These are phyloP conservation scores for Leishmania tropica DNA, from an alignment of 208 protist genomes.

Conservation along the genomic window DNA sequence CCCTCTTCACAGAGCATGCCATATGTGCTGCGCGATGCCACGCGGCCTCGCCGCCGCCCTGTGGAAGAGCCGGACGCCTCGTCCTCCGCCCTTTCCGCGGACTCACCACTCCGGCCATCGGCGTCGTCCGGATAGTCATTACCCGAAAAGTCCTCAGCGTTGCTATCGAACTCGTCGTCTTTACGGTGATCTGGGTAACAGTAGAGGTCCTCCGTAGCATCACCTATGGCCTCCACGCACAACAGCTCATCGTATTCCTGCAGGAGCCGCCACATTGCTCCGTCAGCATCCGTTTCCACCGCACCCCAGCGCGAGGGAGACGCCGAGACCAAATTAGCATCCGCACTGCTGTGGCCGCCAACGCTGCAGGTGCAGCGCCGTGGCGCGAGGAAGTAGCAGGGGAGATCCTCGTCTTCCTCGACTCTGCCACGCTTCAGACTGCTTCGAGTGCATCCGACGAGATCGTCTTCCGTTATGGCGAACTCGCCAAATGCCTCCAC, in stretches of 20 bases:
- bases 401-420: neutral
- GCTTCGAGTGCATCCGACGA: neutral
- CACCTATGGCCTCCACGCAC: conserved; percentile 34
- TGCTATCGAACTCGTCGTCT: conserved; percentile 92
- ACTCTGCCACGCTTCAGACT: conserved; percentile 14
- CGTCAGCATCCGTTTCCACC: conserved; percentile 23
- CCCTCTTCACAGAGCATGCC: conserved; percentile 57
- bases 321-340: neutral
- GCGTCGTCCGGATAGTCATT: conserved; percentile 89
- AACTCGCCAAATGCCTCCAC: conserved; percentile 31
- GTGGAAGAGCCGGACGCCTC: conserved; percentile 8
- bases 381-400: conserved; percentile 20
- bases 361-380: neutral
- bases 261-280: conserved; percentile 22
- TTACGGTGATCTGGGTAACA: conserved; percentile 86
- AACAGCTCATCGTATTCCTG: conserved; percentile 26
- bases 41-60: neutral
- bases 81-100: neutral
- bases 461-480: conserved; percentile 24
- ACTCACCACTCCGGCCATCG: conserved; percentile 29
- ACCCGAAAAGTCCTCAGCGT: conserved; percentile 83
- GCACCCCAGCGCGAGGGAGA: conserved; percentile 19
- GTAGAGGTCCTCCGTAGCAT: conserved; percentile 67
- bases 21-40: conserved; percentile 16
- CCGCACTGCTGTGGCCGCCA: conserved; percentile 1